Percentiles rank a stretch among this genome's conserved stretches.
Evolutionary conservation across 2,329 filamentous ascomycete genomes (phyloP).

Genomic region (Ophiostoma sp.): DNA sequence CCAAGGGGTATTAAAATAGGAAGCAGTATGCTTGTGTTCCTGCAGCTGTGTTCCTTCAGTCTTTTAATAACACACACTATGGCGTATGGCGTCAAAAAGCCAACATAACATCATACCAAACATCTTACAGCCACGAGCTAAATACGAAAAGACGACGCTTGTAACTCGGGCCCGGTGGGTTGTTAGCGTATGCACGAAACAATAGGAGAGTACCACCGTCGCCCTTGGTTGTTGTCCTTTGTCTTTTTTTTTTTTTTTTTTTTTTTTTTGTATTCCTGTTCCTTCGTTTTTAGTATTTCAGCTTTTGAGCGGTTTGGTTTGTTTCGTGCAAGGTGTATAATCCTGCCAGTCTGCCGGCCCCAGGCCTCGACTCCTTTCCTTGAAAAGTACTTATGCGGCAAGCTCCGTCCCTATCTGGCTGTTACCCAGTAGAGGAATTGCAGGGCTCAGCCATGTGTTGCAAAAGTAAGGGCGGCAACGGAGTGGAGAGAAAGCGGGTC

Average conservation of each 20-base stretch:
- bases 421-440: background rate
- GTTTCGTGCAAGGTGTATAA: background rate
- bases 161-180: background rate
- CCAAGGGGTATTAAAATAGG: background rate
- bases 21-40: background rate
- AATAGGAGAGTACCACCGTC: background rate
- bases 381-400: background rate
- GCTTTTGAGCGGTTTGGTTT: background rate
- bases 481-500: background rate
- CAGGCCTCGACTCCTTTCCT: background rate
- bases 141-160: background rate
- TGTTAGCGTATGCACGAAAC: background rate
- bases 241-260: background rate
- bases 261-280: background rate
- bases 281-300: background rate
- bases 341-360: background rate
- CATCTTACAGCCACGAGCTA: background rate
- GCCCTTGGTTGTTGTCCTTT: background rate
- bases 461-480: background rate
- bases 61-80: no score
- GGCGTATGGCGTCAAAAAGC: background rate
- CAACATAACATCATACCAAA: background rate
- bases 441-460: background rate
- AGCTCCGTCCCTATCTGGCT: slow-evolving; percentile 2
- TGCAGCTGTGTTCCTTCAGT: background rate